Evolutionary conservation across 305 asterid species (phyloP).

Genomic region (Fraxinus sp.): DNA sequence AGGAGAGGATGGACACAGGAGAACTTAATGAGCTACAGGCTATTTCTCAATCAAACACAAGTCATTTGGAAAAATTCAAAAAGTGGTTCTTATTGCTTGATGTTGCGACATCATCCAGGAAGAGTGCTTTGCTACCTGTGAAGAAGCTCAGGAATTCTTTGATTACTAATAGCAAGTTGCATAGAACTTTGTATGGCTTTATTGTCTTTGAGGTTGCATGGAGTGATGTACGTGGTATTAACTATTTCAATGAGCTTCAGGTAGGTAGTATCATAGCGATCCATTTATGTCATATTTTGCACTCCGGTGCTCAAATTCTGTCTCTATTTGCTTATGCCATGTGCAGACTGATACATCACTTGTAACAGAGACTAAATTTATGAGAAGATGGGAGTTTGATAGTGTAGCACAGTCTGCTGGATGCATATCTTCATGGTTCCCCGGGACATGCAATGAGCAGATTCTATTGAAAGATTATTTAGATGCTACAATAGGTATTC

Average conservation of each 20-base stretch:
- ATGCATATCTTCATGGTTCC: constrained; percentile 74
- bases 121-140: constrained; percentile 89
- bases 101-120: constrained; percentile 66
- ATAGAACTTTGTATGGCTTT: constrained; percentile 85
- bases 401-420: constrained; percentile 73
- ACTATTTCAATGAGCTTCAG: constrained; percentile 95
- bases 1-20: constrained; percentile 43
- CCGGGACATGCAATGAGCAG: constrained; percentile 64
- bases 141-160: constrained; percentile 74
- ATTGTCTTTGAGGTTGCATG: constrained; percentile 90
- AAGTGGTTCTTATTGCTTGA: constrained; percentile 74
- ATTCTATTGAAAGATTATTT: constrained; percentile 62
- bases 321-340: constrained; percentile 15
- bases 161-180: constrained; percentile 77
- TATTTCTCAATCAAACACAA: constrained; percentile 40
- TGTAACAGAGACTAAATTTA: constrained; percentile 79
- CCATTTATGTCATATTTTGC: constrained; percentile 12
- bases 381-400: constrained; percentile 98
- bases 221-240: constrained; percentile 85
- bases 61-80: constrained; percentile 43
- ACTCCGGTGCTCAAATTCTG: constrained; percentile 16
- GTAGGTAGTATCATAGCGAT: constrained; percentile 35
- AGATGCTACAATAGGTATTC: constrained; percentile 61
- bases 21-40: constrained; percentile 36
- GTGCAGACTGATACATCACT: constrained; percentile 87